phyloP scores from a whole-genome alignment of 164 flowering plant species.

The Macadamia integrifolia region DNA sequence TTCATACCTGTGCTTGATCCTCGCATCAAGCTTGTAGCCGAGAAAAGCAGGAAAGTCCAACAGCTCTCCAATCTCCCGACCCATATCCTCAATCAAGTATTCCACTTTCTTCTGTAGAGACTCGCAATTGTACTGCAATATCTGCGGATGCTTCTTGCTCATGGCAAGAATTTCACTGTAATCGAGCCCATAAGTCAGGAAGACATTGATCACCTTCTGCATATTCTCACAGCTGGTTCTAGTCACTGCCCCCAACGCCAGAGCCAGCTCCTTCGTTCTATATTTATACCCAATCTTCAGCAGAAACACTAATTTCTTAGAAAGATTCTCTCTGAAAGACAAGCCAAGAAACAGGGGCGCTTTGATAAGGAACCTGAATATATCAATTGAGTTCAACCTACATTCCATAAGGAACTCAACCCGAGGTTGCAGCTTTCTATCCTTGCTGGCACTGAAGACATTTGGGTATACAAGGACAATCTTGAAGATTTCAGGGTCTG shows the following conservation, averaged over 20 bases:
- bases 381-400: slow-evolving; percentile 46
- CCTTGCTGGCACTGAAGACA: slow-evolving; percentile 54
- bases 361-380: slow-evolving; percentile 58
- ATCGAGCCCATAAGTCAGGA: slow-evolving; percentile 54
- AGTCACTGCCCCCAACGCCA: slow-evolving; percentile 21
- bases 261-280: slow-evolving; percentile 56
- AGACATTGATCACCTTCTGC: slow-evolving; percentile 58
- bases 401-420: slow-evolving; percentile 67
- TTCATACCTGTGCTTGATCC: slow-evolving; percentile 76
- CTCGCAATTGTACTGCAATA: slow-evolving; percentile 55
- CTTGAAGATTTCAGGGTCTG: slow-evolving; percentile 48
- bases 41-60: slow-evolving; percentile 79
- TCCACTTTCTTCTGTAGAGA: slow-evolving; percentile 68
- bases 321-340: slow-evolving; percentile 53
- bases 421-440: slow-evolving; percentile 65
- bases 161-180: slow-evolving; percentile 49
- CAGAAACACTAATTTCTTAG: slow-evolving; percentile 45
- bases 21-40: slow-evolving; percentile 71
- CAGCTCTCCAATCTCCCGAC: slow-evolving; percentile 62
- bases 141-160: slow-evolving; percentile 78
- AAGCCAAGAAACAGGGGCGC: slow-evolving; percentile 66
- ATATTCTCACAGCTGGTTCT: slow-evolving; percentile 62
- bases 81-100: slow-evolving; percentile 22
- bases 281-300: slow-evolving; percentile 63
- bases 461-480: slow-evolving; percentile 53